Evolutionary conservation across 1,284 basidiomycete genomes (phyloP), one percentile per base, ranked within the genome.

Genomic region (Ganoderma leucocontextum): DNA sequence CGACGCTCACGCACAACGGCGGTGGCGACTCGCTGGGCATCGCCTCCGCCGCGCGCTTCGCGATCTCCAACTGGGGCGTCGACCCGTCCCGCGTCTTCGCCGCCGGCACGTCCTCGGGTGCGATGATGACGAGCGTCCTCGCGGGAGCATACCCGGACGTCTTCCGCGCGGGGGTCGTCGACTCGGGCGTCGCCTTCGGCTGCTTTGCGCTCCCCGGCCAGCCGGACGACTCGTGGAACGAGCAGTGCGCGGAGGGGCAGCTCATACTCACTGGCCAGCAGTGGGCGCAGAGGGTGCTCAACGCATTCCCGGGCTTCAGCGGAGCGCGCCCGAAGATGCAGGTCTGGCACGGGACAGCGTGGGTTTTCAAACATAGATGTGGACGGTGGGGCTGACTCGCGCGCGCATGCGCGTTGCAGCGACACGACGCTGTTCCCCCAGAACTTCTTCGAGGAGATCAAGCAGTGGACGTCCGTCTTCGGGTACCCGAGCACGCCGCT

Each of bases 121-220:
- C 86, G 9, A 89, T 89, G 87, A 88, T 88, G 87, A 87, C 87
- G 63, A 86, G 84, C 74, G 87, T 88, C 29, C 80, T 87, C 22
- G 77, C 78, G 60, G 87, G 85, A 47, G 83, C 85, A 10, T 89
- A 89, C 77, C 87, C 87, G 8, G 85, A 89, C 64, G 73, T 89
- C 61, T 86, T 87, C 80, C 73, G 77, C 55, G 87, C 85, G 8
- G 86, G 83, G n/a, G 75, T 82, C 38, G 82, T 81, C 17, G 85
- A 82, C 77, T 84, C 85, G 44, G 87, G 87, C 64, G 87, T 88
- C 35, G 82, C 87, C 3, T 87, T 82, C 69, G 86, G 81, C 12
- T 89, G 87, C 79, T 89, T 88, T 75, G 82, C 79, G 41, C 84
- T 83, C 19, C 75, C 83, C 17, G 78, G 68, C 25, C 70, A 77